A percentile compares a stretch with the other conserved stretches of the same genome.
These are phyloP conservation scores for Macrophomina pseudophaseolina DNA, from an alignment of 2,329 filamentous ascomycete genomes.

Conservation along the genomic window DNA sequence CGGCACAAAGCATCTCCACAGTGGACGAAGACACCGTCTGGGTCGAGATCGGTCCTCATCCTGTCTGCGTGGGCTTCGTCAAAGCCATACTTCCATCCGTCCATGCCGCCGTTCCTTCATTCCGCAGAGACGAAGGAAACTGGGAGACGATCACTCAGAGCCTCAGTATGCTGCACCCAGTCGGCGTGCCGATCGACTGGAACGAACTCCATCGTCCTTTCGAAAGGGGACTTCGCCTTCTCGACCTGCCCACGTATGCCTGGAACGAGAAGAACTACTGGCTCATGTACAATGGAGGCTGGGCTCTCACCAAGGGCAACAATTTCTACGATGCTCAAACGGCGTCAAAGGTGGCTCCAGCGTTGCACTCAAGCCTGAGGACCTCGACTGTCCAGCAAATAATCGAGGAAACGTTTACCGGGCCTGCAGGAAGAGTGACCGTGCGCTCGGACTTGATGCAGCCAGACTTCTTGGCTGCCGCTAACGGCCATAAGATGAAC, in stretches of 20 bases:
- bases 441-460: no score
- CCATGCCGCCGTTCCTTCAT: no score
- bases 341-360: background rate
- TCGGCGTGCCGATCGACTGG: conserved; percentile 65
- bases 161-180: conserved; percentile 57
- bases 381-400: conserved; percentile 48
- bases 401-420: conserved; percentile 35
- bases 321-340: conserved; percentile 27
- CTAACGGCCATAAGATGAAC: no score
- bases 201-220: conserved; percentile 63
- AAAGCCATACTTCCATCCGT: conserved; percentile 30
- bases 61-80: conserved; percentile 47
- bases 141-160: conserved; percentile 49
- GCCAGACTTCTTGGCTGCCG: no score
- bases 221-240: conserved; percentile 50
- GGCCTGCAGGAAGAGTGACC: no score
- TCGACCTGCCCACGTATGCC: conserved; percentile 56
- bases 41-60: conserved; percentile 56
- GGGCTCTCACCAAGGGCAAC: conserved; percentile 37
- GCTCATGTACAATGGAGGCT: conserved; percentile 43
- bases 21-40: conserved; percentile 43
- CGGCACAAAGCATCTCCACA: conserved; percentile 28
- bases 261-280: conserved; percentile 46
- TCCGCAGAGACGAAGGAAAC: conserved; percentile 24
- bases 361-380: conserved; percentile 26